Percentiles rank a stretch among this genome's conserved stretches.
Conservation (phyloP, 345 rosid species). For the Draba incana region DNA sequence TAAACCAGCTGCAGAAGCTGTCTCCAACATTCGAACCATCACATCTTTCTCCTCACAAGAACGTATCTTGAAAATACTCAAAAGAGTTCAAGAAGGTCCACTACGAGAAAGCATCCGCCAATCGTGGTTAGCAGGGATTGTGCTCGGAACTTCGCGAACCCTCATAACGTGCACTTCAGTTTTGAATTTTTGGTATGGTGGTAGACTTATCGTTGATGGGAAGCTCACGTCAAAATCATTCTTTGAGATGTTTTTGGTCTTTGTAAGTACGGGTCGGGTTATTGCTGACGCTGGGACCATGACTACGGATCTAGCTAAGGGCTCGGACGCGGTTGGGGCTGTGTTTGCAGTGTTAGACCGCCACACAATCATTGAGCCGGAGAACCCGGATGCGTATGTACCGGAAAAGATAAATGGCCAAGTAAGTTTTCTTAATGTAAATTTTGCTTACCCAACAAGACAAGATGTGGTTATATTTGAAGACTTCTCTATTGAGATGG, state of each 20-base stretch:
- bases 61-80: slow-evolving; percentile 52
- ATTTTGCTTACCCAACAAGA: slow-evolving; percentile 63
- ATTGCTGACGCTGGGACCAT: slow-evolving; percentile 73
- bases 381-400: slow-evolving; percentile 42
- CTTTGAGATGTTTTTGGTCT: slow-evolving; percentile 56
- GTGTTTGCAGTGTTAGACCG: slow-evolving; percentile 58
- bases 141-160: slow-evolving; percentile 50
- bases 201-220: slow-evolving; percentile 52
- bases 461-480: slow-evolving; percentile 52
- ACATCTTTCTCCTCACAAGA: slow-evolving; percentile 72
- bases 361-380: slow-evolving; percentile 52
- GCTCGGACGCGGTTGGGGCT: slow-evolving; percentile 50
- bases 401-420: slow-evolving; percentile 49
- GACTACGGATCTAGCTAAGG: slow-evolving; percentile 62
- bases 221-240: slow-evolving; percentile 48
- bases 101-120: slow-evolving; percentile 52
- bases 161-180: slow-evolving; percentile 47
- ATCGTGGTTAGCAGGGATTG: slow-evolving; percentile 61
- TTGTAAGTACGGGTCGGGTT: slow-evolving; percentile 55
- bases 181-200: slow-evolving; percentile 71
- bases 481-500: slow-evolving; percentile 56
- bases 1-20: slow-evolving; percentile 62
- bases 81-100: slow-evolving; percentile 52
- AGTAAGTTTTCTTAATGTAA: slow-evolving; percentile 46
- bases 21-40: slow-evolving; percentile 61